Conservation (phyloP, 208 protist genomes). For the Blastocrithidia nonstop region DNA sequence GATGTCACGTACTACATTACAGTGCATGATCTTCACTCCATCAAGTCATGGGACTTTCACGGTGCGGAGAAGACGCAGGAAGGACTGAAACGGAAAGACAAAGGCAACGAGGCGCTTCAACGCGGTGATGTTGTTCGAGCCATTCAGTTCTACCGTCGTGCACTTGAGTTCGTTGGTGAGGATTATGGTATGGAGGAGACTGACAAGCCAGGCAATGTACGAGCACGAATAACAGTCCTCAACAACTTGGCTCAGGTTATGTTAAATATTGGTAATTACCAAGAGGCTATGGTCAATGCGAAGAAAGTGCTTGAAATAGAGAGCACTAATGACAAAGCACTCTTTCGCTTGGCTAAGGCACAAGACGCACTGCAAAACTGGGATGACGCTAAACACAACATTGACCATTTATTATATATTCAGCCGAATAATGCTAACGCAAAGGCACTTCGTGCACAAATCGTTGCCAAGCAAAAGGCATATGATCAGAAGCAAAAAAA, state of each 20-base stretch:
- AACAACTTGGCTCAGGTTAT: slow-evolving; percentile 74
- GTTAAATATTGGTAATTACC: slow-evolving; percentile 23
- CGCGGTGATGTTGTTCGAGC: slow-evolving; percentile 33
- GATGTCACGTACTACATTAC: slow-evolving; percentile 57
- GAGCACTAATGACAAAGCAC: slow-evolving; percentile 39
- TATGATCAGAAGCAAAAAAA: slow-evolving; percentile 69
- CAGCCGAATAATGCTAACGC: slow-evolving; percentile 58
- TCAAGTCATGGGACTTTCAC: slow-evolving; percentile 53
- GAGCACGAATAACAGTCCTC: slow-evolving; percentile 28
- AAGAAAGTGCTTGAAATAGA: slow-evolving; percentile 55
- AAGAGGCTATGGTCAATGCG: slow-evolving; percentile 29
- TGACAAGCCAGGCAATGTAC: slow-evolving; percentile 31
- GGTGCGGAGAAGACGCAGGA: slow-evolving; percentile 43
- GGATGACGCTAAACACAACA: slow-evolving; percentile 29
- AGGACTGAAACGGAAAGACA: slow-evolving; percentile 44
- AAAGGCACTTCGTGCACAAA: slow-evolving; percentile 14
- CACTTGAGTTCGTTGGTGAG: slow-evolving; percentile 71
- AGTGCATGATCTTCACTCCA: slow-evolving; percentile 29
- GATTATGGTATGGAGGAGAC: slow-evolving; percentile 46
- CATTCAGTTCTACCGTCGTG: slow-evolving; percentile 69
- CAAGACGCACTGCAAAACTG: slow-evolving; percentile 46
- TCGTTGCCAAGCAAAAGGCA: slow-evolving; percentile 32
- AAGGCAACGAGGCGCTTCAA: slow-evolving; percentile 74
- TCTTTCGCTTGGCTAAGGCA: slow-evolving; percentile 65
- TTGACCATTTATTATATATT: slow-evolving; percentile 25